phyloP scores from a whole-genome alignment of 2,329 filamentous ascomycete species.

The Metarhizium anisopliae region DNA sequence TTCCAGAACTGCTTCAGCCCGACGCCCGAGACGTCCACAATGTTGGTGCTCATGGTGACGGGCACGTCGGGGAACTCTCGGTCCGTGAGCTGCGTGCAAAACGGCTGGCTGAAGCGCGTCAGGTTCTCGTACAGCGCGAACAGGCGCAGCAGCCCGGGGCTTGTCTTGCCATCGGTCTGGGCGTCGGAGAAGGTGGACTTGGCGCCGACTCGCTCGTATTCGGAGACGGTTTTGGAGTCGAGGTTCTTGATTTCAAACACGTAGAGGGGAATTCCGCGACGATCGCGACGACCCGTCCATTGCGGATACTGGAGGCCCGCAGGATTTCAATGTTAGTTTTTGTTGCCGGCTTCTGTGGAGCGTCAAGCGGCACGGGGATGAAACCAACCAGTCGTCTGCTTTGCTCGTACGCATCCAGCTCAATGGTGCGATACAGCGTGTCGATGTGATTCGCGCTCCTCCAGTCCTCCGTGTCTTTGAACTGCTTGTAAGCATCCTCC shows the following conservation, averaged over 20 bases:
- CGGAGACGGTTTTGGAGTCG: conserved; percentile 69
- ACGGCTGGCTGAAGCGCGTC: conserved; percentile 74
- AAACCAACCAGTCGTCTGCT: conserved; percentile 61
- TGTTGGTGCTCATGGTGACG: conserved; percentile 87
- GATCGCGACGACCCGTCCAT: conserved; percentile 88
- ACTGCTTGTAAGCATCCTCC: conserved; percentile 71
- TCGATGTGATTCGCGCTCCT: conserved; percentile 70
- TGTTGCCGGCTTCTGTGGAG: too few relatives aligned
- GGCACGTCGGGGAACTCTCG: conserved; percentile 70
- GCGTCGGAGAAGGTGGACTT: conserved; percentile 51
- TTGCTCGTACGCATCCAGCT: conserved; percentile 74
- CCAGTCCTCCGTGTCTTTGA: conserved; percentile 84
- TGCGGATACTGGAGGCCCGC: conserved; percentile 63
- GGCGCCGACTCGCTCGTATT: conserved; percentile 62
- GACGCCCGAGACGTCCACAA: conserved; percentile 84
- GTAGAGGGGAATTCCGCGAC: conserved; percentile 84
- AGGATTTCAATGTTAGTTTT: too few relatives aligned
- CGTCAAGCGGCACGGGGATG: neutral
- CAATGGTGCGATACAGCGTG: conserved; percentile 76
- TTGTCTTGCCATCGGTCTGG: conserved; percentile 55
- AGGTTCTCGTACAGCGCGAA: conserved; percentile 94
- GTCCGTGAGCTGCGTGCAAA: conserved; percentile 68
- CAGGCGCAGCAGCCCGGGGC: conserved; percentile 70
- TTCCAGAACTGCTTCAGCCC: conserved; percentile 95
- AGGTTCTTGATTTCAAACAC: conserved; percentile 80